Evolutionary conservation across 2,329 filamentous ascomycete species (phyloP).

Genomic region (Nemania sp.): DNA sequence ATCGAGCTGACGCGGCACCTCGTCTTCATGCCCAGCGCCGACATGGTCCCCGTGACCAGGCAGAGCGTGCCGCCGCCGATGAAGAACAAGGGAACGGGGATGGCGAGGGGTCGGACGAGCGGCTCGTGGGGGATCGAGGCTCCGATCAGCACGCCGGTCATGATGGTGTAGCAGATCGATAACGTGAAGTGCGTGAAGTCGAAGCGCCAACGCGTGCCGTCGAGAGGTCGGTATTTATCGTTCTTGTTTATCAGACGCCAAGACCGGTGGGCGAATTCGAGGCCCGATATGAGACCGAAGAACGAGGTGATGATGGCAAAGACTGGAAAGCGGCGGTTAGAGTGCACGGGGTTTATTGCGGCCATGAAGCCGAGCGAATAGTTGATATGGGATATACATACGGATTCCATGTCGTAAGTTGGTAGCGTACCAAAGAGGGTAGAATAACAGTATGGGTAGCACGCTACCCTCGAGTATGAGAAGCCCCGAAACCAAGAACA

Average conservation of each 20-base stretch:
- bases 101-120: slow-evolving; percentile 53
- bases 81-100: slow-evolving; percentile 55
- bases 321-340: slow-evolving; percentile 34
- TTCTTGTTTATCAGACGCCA: slow-evolving; percentile 53
- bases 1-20: slow-evolving; percentile 68
- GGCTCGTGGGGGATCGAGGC: slow-evolving; percentile 55
- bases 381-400: slow-evolving; percentile 31
- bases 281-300: slow-evolving; percentile 58
- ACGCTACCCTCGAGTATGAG: slow-evolving; percentile 52
- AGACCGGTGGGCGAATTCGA: slow-evolving; percentile 55
- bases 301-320: slow-evolving; percentile 59
- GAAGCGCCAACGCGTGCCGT: slow-evolving; percentile 52
- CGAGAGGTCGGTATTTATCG: slow-evolving; percentile 55
- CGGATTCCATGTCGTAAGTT: slow-evolving; percentile 42
- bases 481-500: slow-evolving; percentile 51
- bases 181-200: slow-evolving; percentile 54
- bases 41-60: slow-evolving; percentile 46
- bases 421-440: slow-evolving; percentile 49
- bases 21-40: slow-evolving; percentile 43
- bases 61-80: slow-evolving; percentile 51
- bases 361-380: background rate
- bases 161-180: slow-evolving; percentile 50
- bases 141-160: slow-evolving; percentile 55
- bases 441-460: slow-evolving; percentile 57
- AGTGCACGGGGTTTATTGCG: background rate